These are phyloP conservation scores for Kwoniella bestiolae DNA, from an alignment of 768 basidiomycete genomes.

Conservation along the genomic window DNA sequence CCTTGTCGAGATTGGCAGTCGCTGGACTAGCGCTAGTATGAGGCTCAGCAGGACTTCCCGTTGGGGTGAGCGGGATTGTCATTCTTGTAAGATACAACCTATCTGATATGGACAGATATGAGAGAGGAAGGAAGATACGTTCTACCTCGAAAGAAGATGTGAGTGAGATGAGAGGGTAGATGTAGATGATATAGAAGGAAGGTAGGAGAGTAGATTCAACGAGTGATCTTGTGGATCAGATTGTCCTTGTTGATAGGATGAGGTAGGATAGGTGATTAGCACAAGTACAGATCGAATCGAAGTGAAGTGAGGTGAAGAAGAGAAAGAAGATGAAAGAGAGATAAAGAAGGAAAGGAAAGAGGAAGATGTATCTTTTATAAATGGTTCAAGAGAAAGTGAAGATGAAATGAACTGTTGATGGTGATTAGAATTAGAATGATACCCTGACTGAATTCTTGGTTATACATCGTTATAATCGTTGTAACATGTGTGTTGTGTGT, in stretches of 20 bases:
- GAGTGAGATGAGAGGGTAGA: neutral
- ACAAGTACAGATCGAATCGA: too few species aligned
- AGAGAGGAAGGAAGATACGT: slow-evolving; percentile 12
- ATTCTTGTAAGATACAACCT: neutral
- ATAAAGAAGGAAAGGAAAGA: neutral
- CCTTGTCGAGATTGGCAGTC: slow-evolving; percentile 4
- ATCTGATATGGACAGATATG: neutral
- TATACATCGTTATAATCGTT: neutral
- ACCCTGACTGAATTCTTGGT: neutral
- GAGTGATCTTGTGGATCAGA: neutral
- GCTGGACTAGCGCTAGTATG: neutral
- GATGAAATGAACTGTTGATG: too few species aligned
- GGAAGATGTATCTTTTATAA: too few species aligned
- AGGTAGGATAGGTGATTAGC: too few species aligned
- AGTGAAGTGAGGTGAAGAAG: neutral
- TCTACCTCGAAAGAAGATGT: slow-evolving; percentile 15
- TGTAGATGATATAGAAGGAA: slow-evolving; percentile 1
- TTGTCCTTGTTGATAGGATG: neutral
- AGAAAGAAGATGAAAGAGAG: neutral
- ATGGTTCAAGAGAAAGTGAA: neutral
- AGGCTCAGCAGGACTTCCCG: neutral
- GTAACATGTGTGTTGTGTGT: slow-evolving; percentile 4
- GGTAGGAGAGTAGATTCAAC: slow-evolving; percentile 10
- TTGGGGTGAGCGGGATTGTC: neutral
- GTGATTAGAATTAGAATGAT: too few species aligned